A percentile compares a stretch with the other conserved stretches of the same genome.
These are phyloP conservation scores for Leccinum pellstonianum DNA, from an alignment of 768 basidiomycete species.

Conservation along the genomic window DNA sequence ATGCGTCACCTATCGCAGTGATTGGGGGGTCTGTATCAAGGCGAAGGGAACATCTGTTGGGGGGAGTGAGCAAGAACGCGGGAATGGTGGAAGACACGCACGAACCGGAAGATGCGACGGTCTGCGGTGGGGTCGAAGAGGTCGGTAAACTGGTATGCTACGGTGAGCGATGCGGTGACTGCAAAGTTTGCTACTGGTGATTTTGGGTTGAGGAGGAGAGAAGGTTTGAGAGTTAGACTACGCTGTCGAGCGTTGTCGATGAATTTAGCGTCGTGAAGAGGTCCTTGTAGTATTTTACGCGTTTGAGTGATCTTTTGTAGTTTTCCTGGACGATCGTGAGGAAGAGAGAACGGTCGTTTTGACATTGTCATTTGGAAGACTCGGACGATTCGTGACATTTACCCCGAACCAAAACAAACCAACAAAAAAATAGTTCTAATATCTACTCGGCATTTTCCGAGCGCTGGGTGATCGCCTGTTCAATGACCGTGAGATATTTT, in stretches of 20 bases:
- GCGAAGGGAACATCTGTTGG: constrained; percentile 22
- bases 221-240: constrained; percentile 25
- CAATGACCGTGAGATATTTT: constrained; percentile 69
- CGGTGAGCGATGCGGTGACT: constrained; percentile 5
- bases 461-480: constrained; percentile 29
- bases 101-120: constrained; percentile 24
- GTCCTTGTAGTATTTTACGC: constrained; percentile 20
- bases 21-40: constrained; percentile 38
- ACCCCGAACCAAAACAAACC: not conserved
- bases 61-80: constrained; percentile 1
- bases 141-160: constrained; percentile 18
- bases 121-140: constrained; percentile 16
- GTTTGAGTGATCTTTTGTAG: constrained; percentile 8
- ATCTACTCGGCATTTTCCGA: constrained; percentile 23
- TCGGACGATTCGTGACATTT: not conserved
- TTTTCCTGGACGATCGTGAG: constrained; percentile 17
- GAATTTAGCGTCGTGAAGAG: constrained; percentile 37
- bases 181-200: constrained; percentile 48
- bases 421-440: not conserved
- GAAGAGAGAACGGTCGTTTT: constrained; percentile 15
- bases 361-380: not conserved
- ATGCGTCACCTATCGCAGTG: constrained; percentile 60
- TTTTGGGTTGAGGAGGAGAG: constrained; percentile 47
- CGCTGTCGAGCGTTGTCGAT: constrained; percentile 27
- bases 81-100: constrained; percentile 1